These are phyloP conservation scores for Leishmania braziliensis DNA, from an alignment of 208 protist species.

Conservation along the genomic window DNA sequence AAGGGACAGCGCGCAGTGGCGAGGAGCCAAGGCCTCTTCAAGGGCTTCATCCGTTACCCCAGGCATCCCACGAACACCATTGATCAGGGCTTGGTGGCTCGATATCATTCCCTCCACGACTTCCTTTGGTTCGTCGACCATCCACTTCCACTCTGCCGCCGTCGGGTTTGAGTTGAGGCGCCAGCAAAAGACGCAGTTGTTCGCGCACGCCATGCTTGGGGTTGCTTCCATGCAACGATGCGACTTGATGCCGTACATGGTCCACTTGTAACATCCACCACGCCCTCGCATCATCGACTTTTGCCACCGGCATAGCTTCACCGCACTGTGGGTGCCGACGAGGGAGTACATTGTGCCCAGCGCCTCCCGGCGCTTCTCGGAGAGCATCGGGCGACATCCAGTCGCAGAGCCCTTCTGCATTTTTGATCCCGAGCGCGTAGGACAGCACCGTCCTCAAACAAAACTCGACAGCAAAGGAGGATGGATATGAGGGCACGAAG, in stretches of 20 bases:
- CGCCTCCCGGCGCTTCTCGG: slow-evolving; percentile 59
- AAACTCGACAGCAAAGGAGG: not conserved
- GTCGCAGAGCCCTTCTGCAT: slow-evolving; percentile 25
- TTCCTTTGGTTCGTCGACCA: slow-evolving; percentile 88
- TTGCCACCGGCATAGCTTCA: slow-evolving; percentile 98
- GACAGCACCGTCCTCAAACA: not conserved
- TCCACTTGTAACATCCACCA: slow-evolving; percentile 98
- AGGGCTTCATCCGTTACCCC: slow-evolving; percentile 83
- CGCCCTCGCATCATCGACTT: slow-evolving; percentile 97
- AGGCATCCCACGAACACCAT: slow-evolving; percentile 86
- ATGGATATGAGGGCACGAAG: not conserved
- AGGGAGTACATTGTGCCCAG: slow-evolving; percentile 88
- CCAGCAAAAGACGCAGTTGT: slow-evolving; percentile 97
- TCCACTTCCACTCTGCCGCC: slow-evolving; percentile 91
- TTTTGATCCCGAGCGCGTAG: not conserved
- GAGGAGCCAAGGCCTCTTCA: slow-evolving; percentile 82
- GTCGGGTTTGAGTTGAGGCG: slow-evolving; percentile 95
- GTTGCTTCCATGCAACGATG: slow-evolving; percentile 98
- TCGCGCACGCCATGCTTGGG: slow-evolving; percentile 95
- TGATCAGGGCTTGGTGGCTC: slow-evolving; percentile 81
- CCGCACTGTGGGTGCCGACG: slow-evolving; percentile 95
- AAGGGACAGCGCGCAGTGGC: slow-evolving; percentile 95
- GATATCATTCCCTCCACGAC: slow-evolving; percentile 89
- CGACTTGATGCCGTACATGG: slow-evolving; percentile 96
- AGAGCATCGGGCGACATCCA: slow-evolving; percentile 75